A percentile compares a stretch with the other conserved stretches of the same genome.
phyloP scores from a whole-genome alignment of 306 rosid species.

The Corylus heterophylla region DNA sequence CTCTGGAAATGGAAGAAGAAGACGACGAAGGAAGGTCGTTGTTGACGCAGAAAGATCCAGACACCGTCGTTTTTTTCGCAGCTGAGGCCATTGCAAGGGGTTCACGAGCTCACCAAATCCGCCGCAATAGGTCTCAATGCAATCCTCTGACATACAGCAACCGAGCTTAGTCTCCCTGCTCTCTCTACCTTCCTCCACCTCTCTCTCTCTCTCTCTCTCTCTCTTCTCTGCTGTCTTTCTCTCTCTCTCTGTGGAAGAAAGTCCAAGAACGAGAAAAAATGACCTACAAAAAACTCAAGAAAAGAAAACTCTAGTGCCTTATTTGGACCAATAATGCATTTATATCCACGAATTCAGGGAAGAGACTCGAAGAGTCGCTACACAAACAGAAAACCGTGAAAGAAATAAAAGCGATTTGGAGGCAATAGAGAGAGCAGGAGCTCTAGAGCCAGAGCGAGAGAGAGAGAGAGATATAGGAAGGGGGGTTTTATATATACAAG shows the following conservation, averaged over 20 bases:
- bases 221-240: neutral
- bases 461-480: neutral
- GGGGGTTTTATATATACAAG: slow-evolving; percentile 15
- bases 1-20: slow-evolving; percentile 30
- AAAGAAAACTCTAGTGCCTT: neutral
- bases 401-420: slow-evolving; percentile 11
- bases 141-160: slow-evolving; percentile 79
- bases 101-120: slow-evolving; percentile 67
- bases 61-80: slow-evolving; percentile 79
- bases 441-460: too few relatives aligned
- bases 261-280: too few relatives aligned
- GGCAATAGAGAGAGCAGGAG: neutral
- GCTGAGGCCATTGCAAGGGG: slow-evolving; percentile 91
- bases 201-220: neutral
- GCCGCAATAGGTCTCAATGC: slow-evolving; percentile 49
- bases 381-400: neutral
- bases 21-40: slow-evolving; percentile 1
- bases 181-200: slow-evolving; percentile 27
- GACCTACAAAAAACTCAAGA: too few relatives aligned
- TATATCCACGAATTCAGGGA: neutral
- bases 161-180: slow-evolving; percentile 7
- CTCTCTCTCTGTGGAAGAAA: neutral
- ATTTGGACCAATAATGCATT: slow-evolving; percentile 5
- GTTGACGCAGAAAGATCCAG: slow-evolving; percentile 33
- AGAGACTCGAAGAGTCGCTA: neutral